phyloP scores from a whole-genome alignment of 78 protist species.

The Polysphondylium violaceum region DNA sequence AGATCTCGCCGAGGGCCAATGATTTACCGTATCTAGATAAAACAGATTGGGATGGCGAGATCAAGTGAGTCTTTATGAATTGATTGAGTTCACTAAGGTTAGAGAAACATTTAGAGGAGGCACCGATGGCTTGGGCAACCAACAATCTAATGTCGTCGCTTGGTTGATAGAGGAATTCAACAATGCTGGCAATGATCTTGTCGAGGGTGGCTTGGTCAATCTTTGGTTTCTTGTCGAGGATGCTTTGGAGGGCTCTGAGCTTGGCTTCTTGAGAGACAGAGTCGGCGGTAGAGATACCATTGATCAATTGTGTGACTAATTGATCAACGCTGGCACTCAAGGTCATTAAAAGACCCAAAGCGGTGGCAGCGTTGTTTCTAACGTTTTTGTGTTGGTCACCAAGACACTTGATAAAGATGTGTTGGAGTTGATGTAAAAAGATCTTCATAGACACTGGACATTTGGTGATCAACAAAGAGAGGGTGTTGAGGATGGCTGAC shows the following conservation, averaged over 20 bases:
- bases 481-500: slow-evolving; percentile 82
- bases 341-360: slow-evolving; percentile 81
- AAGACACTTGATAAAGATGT: slow-evolving; percentile 89
- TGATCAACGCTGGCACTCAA: slow-evolving; percentile 86
- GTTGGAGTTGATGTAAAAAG: slow-evolving; percentile 96
- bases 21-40: slow-evolving; percentile 68
- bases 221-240: slow-evolving; percentile 80
- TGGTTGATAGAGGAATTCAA: slow-evolving; percentile 56
- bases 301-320: slow-evolving; percentile 79
- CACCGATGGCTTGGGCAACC: slow-evolving; percentile 60
- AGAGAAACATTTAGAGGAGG: slow-evolving; percentile 60
- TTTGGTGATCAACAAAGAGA: slow-evolving; percentile 74
- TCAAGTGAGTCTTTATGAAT: slow-evolving; percentile 36
- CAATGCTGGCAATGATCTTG: slow-evolving; percentile 11
- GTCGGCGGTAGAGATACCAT: slow-evolving; percentile 43
- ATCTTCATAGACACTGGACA: slow-evolving; percentile 85
- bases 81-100: not conserved
- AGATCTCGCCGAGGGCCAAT: slow-evolving; percentile 40
- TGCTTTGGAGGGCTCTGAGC: slow-evolving; percentile 75
- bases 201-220: slow-evolving; percentile 76
- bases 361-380: slow-evolving; percentile 80
- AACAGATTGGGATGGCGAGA: slow-evolving; percentile 50
- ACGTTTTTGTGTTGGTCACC: slow-evolving; percentile 70
- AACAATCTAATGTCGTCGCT: slow-evolving; percentile 32
- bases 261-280: slow-evolving; percentile 57